Evolutionary conservation across 2,329 filamentous ascomycete species (phyloP), one percentile per base, ranked within the genome.

Genomic region (Dothiorella sarmentorum): DNA sequence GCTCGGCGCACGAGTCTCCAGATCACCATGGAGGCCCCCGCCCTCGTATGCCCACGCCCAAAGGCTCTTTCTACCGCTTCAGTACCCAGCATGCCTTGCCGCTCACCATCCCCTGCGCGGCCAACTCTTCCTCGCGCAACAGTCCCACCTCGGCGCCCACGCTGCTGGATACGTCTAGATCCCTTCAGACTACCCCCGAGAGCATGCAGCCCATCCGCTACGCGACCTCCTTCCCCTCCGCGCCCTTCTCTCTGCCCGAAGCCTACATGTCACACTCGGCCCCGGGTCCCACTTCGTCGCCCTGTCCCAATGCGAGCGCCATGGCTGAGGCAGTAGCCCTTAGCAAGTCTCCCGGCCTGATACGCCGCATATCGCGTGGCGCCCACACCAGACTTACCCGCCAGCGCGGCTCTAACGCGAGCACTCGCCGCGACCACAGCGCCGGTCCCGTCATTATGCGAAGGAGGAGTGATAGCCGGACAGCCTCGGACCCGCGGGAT

Each of bases 361-460:
- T 97, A 64, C 86, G 94, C 62, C 85, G 92, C 62, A 78, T 97
- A 20, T 97, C 94, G 29, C 90, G 89, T 66, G 86, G 88, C 62
- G 90, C 91, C 5, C 85, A 85, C 45, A 87, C 84, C 73, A 86
- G 81, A 75, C 87, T 79, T 71, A 85, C 70, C 37, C 82, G 87
- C 61, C 85, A 91, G 62, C 83, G 92, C 61, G 91, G 90, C 2
- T 87, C 87, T 1, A 83, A 88, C 43, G 84, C 88, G 18, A 85
- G 86, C 61, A 70, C 75, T 5, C 90, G 88, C 70, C 86, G 92
- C 40, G 91, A 97, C 69, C 87, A 89, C 62, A 97, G 92, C 69
- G 87, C 91, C 24, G 94, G 94, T 0, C 94, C 94, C 1, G 88
- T 91, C 58, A 89, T 96, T 55, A 85, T 96, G 73, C 86, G 93